Evolutionary conservation across 129 eudicot species (phyloP).

Genomic region (Helianthus tuberosus): DNA sequence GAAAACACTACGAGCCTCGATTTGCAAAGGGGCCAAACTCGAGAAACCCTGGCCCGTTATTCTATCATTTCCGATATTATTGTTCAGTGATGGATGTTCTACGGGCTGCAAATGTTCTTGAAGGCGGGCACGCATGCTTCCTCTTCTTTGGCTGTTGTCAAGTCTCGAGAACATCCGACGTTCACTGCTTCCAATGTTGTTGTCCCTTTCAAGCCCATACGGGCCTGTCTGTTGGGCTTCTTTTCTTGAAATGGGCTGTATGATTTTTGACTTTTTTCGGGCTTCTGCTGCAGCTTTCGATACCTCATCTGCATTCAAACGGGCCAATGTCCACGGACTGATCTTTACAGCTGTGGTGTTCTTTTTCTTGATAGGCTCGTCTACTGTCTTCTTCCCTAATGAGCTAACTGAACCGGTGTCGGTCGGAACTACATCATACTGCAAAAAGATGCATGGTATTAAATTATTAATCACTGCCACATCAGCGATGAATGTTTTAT

Average conservation of each 20-base stretch:
- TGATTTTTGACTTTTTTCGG: conserved; percentile 86
- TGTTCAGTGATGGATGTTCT: conserved; percentile 40
- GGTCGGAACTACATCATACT: conserved; percentile 94
- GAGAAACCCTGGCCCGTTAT: too few relatives aligned
- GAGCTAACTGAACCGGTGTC: conserved; percentile 90
- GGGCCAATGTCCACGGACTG: conserved; percentile 94
- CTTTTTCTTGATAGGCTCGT: conserved; percentile 78
- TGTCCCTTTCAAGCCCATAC: conserved; percentile 54
- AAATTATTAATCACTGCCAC: too few relatives aligned
- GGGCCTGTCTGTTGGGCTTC: conserved; percentile 38
- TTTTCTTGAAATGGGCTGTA: conserved; percentile 66
- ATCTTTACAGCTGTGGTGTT: conserved; percentile 77
- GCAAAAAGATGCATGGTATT: conserved; percentile 35
- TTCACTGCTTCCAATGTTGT: conserved; percentile 68
- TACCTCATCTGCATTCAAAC: conserved; percentile 86
- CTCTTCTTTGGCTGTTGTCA: conserved; percentile 59
- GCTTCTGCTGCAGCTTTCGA: conserved; percentile 96
- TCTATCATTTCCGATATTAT: conserved; percentile 22
- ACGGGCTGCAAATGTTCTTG: conserved; percentile 54
- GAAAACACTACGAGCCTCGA: too few relatives aligned
- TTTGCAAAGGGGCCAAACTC: too few relatives aligned
- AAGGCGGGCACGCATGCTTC: conserved; percentile 64
- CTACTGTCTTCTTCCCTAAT: conserved; percentile 58
- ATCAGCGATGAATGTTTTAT: too few relatives aligned
- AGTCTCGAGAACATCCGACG: conserved; percentile 48